Base-by-base conservation (phyloP, 129 eudicot species). In the Heracleum sosnowskyi region DNA sequence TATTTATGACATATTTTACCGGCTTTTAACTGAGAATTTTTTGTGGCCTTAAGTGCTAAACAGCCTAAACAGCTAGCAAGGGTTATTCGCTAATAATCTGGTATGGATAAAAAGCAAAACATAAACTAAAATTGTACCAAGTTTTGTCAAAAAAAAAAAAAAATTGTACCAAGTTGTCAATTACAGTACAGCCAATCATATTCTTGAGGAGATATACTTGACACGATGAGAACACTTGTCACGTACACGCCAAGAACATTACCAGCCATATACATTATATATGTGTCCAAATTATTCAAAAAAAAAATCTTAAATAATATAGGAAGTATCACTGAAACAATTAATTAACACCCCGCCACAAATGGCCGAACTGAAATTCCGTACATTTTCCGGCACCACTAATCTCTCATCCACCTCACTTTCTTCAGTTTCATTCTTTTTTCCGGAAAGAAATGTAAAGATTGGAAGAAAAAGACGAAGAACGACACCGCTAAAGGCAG, bases 401-500 rank as follows among this genome's bases (percentile, higher is more conserved):
- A 77, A 79, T 74, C 78, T 78, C 33, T 5, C 75, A 3, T 69
- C 77, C 51, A 5, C 11, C 40, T 63, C 57, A 13, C 74, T 77
- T 9, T 72, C 86, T 4, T 70, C 81, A 17, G 74, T 85, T 26
- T 5, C 60, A 6, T 42, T 11, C 46, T 74, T 44, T 0, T n/a
- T 2, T 0, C 40, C 40, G 2, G 18, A 74, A 5, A 74, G n/a
- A 46, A 42, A 60, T 26, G 68, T 60, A 0, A 60, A 44, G 5
- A 28, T 13, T 5, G 6, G 17, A 3, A 45, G 77, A 66, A 66
- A 29, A 66, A 60, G 68, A 71, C n/a, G 33, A n/a, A 40, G 31
- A 40, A 29, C 60, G 60, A 18, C 60, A 20, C 77, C 57, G 11
- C 16, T 44, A 16, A n/a, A 18, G 37, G 55, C 60, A 49, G 77